These are phyloP conservation scores for Lachnellula hyalina DNA, from an alignment of 2,329 filamentous ascomycete species.

Conservation along the genomic window DNA sequence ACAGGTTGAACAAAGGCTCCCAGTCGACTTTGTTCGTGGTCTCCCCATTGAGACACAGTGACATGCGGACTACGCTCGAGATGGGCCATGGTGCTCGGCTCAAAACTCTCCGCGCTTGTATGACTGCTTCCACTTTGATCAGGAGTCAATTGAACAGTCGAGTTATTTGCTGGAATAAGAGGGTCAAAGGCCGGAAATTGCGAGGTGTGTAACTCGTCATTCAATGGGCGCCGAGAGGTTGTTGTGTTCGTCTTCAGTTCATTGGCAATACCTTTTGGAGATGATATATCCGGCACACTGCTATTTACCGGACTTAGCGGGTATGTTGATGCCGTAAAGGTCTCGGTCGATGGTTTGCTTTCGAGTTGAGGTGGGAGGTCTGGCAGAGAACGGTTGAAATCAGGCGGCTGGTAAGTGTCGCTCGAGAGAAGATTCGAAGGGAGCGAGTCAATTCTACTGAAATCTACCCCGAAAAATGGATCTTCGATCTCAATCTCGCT, in stretches of 20 bases:
- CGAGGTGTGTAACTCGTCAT: slow-evolving; percentile 15
- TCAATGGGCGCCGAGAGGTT: slow-evolving; percentile 22
- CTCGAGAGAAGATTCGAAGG: slow-evolving; percentile 9
- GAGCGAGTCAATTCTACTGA: slow-evolving; percentile 24
- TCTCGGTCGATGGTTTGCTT: slow-evolving; percentile 13
- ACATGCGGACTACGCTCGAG: slow-evolving; percentile 21
- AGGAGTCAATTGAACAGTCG: slow-evolving; percentile 27
- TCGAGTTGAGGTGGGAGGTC: slow-evolving; percentile 12
- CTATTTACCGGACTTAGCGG: slow-evolving; percentile 27
- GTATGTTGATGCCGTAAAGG: slow-evolving; percentile 20
- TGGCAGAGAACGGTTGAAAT: slow-evolving; percentile 16
- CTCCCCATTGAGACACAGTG: slow-evolving; percentile 23
- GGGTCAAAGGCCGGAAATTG: slow-evolving; percentile 15
- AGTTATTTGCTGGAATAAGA: slow-evolving; percentile 8
- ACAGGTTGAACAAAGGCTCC: slow-evolving; percentile 8
- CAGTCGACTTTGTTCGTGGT: slow-evolving; percentile 8
- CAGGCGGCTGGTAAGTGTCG: slow-evolving; percentile 12
- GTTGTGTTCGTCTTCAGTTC: slow-evolving; percentile 16
- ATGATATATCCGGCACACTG: slow-evolving; percentile 25
- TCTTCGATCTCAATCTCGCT: slow-evolving; percentile 27
- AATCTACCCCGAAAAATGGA: slow-evolving; percentile 32
- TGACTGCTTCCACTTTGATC: slow-evolving; percentile 31
- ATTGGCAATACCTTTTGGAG: slow-evolving; percentile 18
- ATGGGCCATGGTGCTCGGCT: slow-evolving; percentile 22
- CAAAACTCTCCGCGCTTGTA: slow-evolving; percentile 27